Evolutionary conservation across 1,284 basidiomycete species (phyloP).

Genomic region (Mycosarcoma maydis): DNA sequence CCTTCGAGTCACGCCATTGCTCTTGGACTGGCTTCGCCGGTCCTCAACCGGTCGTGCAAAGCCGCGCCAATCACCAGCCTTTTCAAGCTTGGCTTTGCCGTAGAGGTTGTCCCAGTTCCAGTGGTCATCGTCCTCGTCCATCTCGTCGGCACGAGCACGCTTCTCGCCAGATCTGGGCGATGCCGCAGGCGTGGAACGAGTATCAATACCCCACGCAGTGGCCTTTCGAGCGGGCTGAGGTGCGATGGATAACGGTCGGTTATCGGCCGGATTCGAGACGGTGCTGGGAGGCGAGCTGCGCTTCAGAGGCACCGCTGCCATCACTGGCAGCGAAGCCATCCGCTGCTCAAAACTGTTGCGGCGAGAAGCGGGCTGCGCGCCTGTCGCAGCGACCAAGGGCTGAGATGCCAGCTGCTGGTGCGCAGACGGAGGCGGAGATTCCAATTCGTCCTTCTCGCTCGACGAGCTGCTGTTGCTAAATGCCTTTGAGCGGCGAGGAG

Average conservation of each 20-base stretch:
- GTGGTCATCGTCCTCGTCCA: constrained; percentile 47
- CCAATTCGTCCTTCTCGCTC: constrained; percentile 46
- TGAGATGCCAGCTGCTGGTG: constrained; percentile 12
- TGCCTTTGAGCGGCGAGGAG: constrained; percentile 18
- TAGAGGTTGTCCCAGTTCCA: constrained; percentile 52
- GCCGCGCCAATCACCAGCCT: constrained; percentile 46
- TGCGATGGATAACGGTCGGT: constrained; percentile 7
- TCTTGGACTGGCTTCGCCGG: constrained; percentile 16
- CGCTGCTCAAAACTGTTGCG: constrained; percentile 54
- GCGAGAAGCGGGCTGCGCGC: constrained; percentile 23
- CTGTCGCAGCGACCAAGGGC: constrained; percentile 9
- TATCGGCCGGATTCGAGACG: constrained; percentile 6
- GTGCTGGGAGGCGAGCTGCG: constrained; percentile 32
- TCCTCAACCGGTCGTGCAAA: constrained; percentile 43
- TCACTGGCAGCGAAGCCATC: constrained; percentile 50
- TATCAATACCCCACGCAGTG: constrained; percentile 45
- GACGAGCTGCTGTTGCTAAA: constrained; percentile 35
- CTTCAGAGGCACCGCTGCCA: constrained; percentile 51
- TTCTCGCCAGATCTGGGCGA: constrained; percentile 18
- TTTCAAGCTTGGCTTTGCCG: constrained; percentile 44
- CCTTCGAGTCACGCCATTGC: constrained; percentile 12
- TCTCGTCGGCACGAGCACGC: constrained; percentile 38
- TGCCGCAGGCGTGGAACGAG: constrained; percentile 22
- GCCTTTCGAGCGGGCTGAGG: constrained; percentile 27
- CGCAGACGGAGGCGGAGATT: constrained; percentile 32